phyloP scores from a whole-genome alignment of 176 grass and related monocot species.

The Zoysia pacifica region DNA sequence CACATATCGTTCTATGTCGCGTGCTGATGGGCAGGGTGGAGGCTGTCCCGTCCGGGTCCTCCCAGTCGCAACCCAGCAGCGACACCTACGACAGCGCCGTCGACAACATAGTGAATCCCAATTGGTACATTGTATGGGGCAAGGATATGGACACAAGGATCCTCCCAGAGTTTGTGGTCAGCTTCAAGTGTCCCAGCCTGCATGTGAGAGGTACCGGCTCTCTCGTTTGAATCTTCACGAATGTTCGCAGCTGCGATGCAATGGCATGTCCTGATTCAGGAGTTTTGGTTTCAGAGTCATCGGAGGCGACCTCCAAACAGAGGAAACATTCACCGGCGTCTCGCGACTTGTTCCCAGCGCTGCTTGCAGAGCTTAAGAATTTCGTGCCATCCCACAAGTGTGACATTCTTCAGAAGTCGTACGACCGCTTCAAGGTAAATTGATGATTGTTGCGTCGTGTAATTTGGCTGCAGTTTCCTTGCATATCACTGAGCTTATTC shows the following conservation, averaged over 20 bases:
- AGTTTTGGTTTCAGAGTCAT: slow-evolving; percentile 41
- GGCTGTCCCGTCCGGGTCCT: slow-evolving; percentile 50
- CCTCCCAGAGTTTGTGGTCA: slow-evolving; percentile 78
- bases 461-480: neutral
- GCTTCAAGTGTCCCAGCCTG: slow-evolving; percentile 60
- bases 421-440: slow-evolving; percentile 66
- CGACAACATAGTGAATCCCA: slow-evolving; percentile 59
- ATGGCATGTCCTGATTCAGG: neutral
- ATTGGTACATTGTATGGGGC: slow-evolving; percentile 82
- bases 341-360: slow-evolving; percentile 58
- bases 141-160: slow-evolving; percentile 80
- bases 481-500: neutral
- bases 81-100: slow-evolving; percentile 64
- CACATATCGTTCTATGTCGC: slow-evolving; percentile 78
- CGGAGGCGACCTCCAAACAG: slow-evolving; percentile 20
- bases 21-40: slow-evolving; percentile 73
- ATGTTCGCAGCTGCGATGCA: neutral
- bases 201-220: slow-evolving; percentile 20
- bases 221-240: slow-evolving; percentile 10
- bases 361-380: slow-evolving; percentile 58
- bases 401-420: slow-evolving; percentile 42
- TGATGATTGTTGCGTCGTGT: neutral
- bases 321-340: slow-evolving; percentile 36
- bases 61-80: slow-evolving; percentile 62
- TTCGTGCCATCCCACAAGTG: slow-evolving; percentile 41